Percentiles rank a stretch among this genome's conserved stretches.
phyloP scores from a whole-genome alignment of 495 filamentous ascomycete species.

The Penicillium alfredii region DNA sequence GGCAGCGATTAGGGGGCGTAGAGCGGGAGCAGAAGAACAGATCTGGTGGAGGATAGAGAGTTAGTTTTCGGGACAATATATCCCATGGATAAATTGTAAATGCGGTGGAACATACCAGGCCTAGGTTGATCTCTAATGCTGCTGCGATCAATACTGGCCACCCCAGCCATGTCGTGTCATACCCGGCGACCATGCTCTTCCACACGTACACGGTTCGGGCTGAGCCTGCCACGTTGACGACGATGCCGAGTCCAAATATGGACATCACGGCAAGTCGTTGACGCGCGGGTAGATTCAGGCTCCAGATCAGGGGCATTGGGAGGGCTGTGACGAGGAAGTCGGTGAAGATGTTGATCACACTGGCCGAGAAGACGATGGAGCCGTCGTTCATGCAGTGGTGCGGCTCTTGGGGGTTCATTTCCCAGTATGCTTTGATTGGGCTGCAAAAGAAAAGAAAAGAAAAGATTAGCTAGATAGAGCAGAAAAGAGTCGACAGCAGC shows the following conservation, averaged over 20 bases:
- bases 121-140: conserved; percentile 53
- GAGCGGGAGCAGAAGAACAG: conserved; percentile 51
- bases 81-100: background rate
- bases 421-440: conserved; percentile 51
- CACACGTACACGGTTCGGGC: conserved; percentile 50
- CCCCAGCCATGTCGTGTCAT: conserved; percentile 49
- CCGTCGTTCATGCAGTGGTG: conserved; percentile 47
- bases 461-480: conserved; percentile 9
- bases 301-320: conserved; percentile 54
- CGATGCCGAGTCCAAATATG: conserved; percentile 53
- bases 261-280: conserved; percentile 52
- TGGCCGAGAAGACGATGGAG: conserved; percentile 45
- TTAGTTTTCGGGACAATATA: background rate
- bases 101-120: conserved; percentile 42
- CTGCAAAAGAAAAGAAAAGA: no score
- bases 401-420: conserved; percentile 25
- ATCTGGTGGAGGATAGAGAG: conserved; percentile 28
- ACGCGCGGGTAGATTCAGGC: conserved; percentile 46
- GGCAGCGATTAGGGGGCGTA: conserved; percentile 45
- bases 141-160: conserved; percentile 50
- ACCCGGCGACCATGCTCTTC: conserved; percentile 41
- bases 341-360: conserved; percentile 54
- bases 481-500: no score
- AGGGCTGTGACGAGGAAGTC: conserved; percentile 53
- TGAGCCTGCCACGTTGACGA: conserved; percentile 53